A percentile compares a stretch with the other conserved stretches of the same genome.
These are phyloP conservation scores for Kodamaea restingae DNA, from an alignment of 805 yeast species.

Conservation along the genomic window DNA sequence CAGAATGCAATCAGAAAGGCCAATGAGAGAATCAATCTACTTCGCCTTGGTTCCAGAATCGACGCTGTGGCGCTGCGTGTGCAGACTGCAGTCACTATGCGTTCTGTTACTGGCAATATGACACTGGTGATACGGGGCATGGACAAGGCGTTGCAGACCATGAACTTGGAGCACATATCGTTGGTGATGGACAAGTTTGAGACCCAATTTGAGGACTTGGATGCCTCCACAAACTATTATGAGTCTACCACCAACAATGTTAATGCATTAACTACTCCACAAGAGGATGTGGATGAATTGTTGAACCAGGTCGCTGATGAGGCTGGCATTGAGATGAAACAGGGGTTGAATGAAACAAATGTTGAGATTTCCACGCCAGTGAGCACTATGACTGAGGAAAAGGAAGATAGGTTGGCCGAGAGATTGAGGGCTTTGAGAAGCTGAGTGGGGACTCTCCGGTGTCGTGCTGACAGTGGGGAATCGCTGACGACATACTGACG, in stretches of 20 bases:
- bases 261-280: constrained; percentile 87
- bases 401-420: constrained; percentile 85
- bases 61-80: constrained; percentile 96
- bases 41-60: constrained; percentile 80
- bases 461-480: too few relatives aligned
- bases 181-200: constrained; percentile 97
- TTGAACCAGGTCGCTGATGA: constrained; percentile 95
- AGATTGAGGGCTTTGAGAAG: constrained; percentile 79
- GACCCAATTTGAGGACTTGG: constrained; percentile 91
- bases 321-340: constrained; percentile 91
- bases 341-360: constrained; percentile 67
- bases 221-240: constrained; percentile 88
- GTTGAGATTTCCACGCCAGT: constrained; percentile 41
- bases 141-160: constrained; percentile 93
- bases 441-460: too few relatives aligned
- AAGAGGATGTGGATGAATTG: constrained; percentile 88
- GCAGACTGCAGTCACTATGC: constrained; percentile 97
- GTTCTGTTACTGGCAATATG: constrained; percentile 92
- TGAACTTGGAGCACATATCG: constrained; percentile 92
- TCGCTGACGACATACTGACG: too few relatives aligned
- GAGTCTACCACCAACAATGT: constrained; percentile 86
- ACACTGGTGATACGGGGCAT: constrained; percentile 87
- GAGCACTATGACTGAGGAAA: constrained; percentile 51
- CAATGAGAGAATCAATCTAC: constrained; percentile 76
- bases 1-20: constrained; percentile 92